A percentile compares a stretch with the other conserved stretches of the same genome.
These are phyloP conservation scores for Xylaria nigripes DNA, from an alignment of 495 filamentous ascomycete genomes.

Conservation along the genomic window DNA sequence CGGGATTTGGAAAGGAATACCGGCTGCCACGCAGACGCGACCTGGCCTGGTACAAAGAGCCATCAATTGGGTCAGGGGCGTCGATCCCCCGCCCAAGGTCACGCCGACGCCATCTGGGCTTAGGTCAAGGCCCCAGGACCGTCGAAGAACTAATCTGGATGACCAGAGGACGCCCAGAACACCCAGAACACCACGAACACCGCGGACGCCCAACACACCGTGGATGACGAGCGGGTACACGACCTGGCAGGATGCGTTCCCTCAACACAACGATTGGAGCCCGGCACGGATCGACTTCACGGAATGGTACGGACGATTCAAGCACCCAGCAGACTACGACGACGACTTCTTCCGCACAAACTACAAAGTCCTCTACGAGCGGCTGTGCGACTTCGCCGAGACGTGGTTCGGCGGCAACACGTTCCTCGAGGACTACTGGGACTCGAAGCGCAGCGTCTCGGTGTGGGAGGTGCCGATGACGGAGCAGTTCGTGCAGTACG, in stretches of 20 bases:
- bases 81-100: constrained; percentile 1
- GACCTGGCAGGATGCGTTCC: neutral
- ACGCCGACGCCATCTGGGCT: neutral
- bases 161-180: too few relatives aligned
- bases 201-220: neutral
- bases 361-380: constrained; percentile 12
- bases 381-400: constrained; percentile 8
- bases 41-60: neutral
- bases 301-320: neutral
- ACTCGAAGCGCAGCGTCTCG: neutral
- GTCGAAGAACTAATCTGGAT: too few relatives aligned
- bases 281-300: constrained; percentile 19
- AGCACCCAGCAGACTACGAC: constrained; percentile 18
- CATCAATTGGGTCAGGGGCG: neutral
- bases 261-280: constrained; percentile 5
- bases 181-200: neutral
- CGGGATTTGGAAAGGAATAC: constrained; percentile 15
- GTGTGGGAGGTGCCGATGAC: constrained; percentile 17
- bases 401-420: constrained; percentile 17
- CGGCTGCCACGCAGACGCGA: constrained; percentile 6
- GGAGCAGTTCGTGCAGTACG: constrained; percentile 29
- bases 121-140: too few relatives aligned
- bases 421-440: constrained; percentile 1
- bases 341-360: constrained; percentile 17
- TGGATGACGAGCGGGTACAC: neutral